phyloP scores from a whole-genome alignment of 2,329 filamentous ascomycete species.

The Xylariaceae sp. region DNA sequence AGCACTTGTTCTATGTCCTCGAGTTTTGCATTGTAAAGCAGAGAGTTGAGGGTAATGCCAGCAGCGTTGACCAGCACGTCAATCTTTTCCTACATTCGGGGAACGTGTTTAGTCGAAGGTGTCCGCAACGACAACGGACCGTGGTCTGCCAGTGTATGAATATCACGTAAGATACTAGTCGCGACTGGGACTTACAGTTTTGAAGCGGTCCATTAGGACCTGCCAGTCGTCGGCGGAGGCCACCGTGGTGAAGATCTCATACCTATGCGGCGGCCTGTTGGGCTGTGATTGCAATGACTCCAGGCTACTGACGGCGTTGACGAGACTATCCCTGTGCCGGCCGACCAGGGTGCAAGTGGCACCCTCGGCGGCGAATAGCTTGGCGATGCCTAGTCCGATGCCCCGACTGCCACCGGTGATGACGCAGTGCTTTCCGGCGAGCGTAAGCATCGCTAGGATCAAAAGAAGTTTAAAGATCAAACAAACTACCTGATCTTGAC shows the following conservation, averaged over 20 bases:
- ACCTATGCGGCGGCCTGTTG: constrained; percentile 9
- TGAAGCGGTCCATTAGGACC: background rate
- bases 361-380: constrained; percentile 58
- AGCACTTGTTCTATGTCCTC: constrained; percentile 53
- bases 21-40: constrained; percentile 53
- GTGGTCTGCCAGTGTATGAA: background rate
- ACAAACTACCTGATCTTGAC: no score
- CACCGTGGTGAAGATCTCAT: constrained; percentile 26
- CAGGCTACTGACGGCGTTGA: constrained; percentile 34
- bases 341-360: constrained; percentile 57
- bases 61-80: constrained; percentile 75
- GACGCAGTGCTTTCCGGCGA: constrained; percentile 49
- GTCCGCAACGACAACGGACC: background rate
- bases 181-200: constrained; percentile 1
- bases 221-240: constrained; percentile 16
- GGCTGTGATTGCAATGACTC: background rate
- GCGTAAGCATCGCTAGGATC: constrained; percentile 19
- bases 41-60: constrained; percentile 60
- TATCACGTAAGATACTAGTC: background rate
- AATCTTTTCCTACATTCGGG: constrained; percentile 16
- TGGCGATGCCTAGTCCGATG: constrained; percentile 64
- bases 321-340: constrained; percentile 45
- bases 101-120: background rate
- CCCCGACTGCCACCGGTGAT: constrained; percentile 66
- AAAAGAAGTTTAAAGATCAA: no score